phyloP scores from a whole-genome alignment of 2,329 filamentous ascomycete species.

The Dothistroma pini region DNA sequence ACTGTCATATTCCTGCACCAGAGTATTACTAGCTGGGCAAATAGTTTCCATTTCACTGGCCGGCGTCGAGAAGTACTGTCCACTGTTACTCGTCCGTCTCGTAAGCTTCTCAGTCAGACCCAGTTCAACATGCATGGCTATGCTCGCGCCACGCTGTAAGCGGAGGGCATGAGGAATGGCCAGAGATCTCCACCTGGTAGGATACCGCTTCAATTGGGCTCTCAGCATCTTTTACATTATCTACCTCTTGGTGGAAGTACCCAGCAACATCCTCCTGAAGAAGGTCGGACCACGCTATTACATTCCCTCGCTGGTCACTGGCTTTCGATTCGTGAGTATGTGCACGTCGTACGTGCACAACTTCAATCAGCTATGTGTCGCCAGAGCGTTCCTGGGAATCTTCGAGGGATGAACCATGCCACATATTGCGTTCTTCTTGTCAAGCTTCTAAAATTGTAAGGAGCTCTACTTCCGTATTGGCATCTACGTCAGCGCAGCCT shows the following conservation, averaged over 20 bases:
- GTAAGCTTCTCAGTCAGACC: not conserved
- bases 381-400: conserved; percentile 30
- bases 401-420: conserved; percentile 29
- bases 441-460: conserved; percentile 42
- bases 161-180: conserved; percentile 41
- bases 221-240: conserved; percentile 50
- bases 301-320: conserved; percentile 25
- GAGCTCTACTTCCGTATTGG: conserved; percentile 33
- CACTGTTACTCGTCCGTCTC: not conserved
- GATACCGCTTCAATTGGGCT: conserved; percentile 45
- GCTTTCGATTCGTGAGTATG: conserved; percentile 50
- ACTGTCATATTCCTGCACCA: too few species aligned
- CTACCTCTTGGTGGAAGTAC: conserved; percentile 46
- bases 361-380: conserved; percentile 42
- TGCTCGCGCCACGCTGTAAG: not conserved
- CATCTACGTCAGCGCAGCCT: conserved; percentile 24
- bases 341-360: conserved; percentile 47
- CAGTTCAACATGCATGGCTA: not conserved
- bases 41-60: too few species aligned
- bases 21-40: too few species aligned
- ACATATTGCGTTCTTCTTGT: conserved; percentile 37
- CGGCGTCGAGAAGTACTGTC: too few species aligned
- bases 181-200: conserved; percentile 42
- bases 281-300: conserved; percentile 3
- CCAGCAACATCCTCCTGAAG: conserved; percentile 20